Conservation (phyloP, 768 basidiomycete species). For the Cyclocybe cylindracea region DNA sequence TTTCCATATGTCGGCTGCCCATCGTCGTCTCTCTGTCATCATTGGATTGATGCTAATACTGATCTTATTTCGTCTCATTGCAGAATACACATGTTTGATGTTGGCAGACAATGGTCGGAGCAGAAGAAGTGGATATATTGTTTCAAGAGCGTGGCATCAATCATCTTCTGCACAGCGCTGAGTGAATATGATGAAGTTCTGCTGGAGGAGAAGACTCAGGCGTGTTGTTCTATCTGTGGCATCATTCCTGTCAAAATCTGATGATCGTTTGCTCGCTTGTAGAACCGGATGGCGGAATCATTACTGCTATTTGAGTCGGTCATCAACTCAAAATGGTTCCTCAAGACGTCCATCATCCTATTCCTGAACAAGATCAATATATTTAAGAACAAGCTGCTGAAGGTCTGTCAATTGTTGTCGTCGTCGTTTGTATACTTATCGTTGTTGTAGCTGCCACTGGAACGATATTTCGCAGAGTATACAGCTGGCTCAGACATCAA, state of each 20-base stretch:
- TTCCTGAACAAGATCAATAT: conserved; percentile 93
- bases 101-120: conserved; percentile 77
- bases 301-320: too few relatives aligned
- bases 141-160: conserved; percentile 50
- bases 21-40: too few relatives aligned
- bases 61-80: too few relatives aligned
- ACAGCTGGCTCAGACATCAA: conserved; percentile 85
- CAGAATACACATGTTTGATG: conserved; percentile 71
- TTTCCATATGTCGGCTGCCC: too few relatives aligned
- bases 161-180: conserved; percentile 69
- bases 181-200: conserved; percentile 74
- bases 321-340: conserved; percentile 92
- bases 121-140: too few relatives aligned
- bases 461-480: conserved; percentile 81
- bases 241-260: too few relatives aligned
- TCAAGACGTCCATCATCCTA: conserved; percentile 84
- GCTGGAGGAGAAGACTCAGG: conserved; percentile 64
- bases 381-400: conserved; percentile 85
- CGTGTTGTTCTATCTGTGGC: too few relatives aligned
- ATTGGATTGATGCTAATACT: too few relatives aligned
- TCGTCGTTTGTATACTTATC: neutral
- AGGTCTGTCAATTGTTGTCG: conserved; percentile 30
- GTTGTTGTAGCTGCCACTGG: conserved; percentile 56
- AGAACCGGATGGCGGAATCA: conserved; percentile 93
- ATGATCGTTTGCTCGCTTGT: too few relatives aligned